These are phyloP conservation scores for Melocanna baccifera DNA, from an alignment of 176 grass and related monocot species.

Conservation along the genomic window DNA sequence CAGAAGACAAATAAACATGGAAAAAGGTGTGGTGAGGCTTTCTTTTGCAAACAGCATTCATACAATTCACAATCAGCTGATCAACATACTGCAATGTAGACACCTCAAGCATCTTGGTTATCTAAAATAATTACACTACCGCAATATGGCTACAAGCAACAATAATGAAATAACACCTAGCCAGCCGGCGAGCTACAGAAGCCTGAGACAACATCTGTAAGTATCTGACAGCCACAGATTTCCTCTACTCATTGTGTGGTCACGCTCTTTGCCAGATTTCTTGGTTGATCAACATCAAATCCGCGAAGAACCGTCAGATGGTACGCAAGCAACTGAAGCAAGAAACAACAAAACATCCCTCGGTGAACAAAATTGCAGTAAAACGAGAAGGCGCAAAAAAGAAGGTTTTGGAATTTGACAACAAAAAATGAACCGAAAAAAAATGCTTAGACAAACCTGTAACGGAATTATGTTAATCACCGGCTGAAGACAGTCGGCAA, in stretches of 20 bases:
- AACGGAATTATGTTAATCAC: constrained; percentile 90
- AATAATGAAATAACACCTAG: not conserved
- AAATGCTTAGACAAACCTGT: constrained; percentile 47
- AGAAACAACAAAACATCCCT: not conserved
- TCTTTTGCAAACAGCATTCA: not conserved
- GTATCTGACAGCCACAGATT: not conserved
- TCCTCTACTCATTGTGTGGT: constrained; percentile 45
- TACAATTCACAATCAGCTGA: not conserved
- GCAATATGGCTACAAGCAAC: not conserved
- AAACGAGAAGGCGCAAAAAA: not conserved
- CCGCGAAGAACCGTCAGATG: constrained; percentile 79
- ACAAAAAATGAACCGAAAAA: not conserved
- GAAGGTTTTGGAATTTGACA: not conserved
- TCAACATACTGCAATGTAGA: not conserved
- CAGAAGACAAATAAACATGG: not conserved
- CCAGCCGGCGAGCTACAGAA: not conserved
- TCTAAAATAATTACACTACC: not conserved
- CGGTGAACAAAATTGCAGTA: not conserved
- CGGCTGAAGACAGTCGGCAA: constrained; percentile 77
- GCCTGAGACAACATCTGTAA: not conserved
- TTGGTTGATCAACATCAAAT: constrained; percentile 72
- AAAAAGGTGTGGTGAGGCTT: not conserved
- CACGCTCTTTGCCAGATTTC: constrained; percentile 89
- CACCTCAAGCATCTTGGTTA: constrained; percentile 4
- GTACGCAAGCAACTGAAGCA: constrained; percentile 66